Conservation (phyloP, 1,139 yeast genomes). For the Debaryomyces singareniensis region DNA sequence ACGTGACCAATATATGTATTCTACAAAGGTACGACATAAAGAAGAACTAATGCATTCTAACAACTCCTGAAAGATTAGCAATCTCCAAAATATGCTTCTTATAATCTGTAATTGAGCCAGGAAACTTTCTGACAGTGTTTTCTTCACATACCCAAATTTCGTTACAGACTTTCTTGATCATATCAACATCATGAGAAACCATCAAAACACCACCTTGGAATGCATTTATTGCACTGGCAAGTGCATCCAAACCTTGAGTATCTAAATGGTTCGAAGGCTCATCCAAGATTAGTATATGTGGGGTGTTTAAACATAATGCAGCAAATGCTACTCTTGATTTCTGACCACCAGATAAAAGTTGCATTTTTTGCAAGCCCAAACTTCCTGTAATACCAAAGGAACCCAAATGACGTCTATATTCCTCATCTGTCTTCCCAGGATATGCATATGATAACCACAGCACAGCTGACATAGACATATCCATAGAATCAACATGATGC, state of each 20-base stretch:
- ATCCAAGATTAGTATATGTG: slow-evolving; percentile 90
- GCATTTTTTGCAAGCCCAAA: slow-evolving; percentile 86
- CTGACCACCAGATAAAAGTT: slow-evolving; percentile 92
- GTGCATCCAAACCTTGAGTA: slow-evolving; percentile 95
- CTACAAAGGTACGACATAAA: background rate
- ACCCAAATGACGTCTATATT: slow-evolving; percentile 93
- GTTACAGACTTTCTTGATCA: slow-evolving; percentile 81
- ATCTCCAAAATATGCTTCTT: slow-evolving; percentile 76
- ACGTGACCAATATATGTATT: background rate
- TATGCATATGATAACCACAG: slow-evolving; percentile 86
- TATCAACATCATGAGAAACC: slow-evolving; percentile 96
- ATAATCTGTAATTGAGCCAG: slow-evolving; percentile 81
- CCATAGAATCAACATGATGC: slow-evolving; percentile 98
- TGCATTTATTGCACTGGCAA: slow-evolving; percentile 77
- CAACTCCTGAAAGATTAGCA: slow-evolving; percentile 86
- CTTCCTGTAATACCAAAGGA: slow-evolving; percentile 96
- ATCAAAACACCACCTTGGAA: slow-evolving; percentile 94
- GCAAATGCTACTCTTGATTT: slow-evolving; percentile 98
- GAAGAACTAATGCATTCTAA: slow-evolving; percentile 57
- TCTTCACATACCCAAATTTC: slow-evolving; percentile 94
- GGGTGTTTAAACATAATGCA: slow-evolving; percentile 80
- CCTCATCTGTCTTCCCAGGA: slow-evolving; percentile 96
- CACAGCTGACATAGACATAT: slow-evolving; percentile 78
- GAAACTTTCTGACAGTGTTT: slow-evolving; percentile 72
- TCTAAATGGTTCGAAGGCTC: slow-evolving; percentile 99